Conservation (phyloP, 805 yeast genomes). For the Scheffersomyces spartinae region DNA sequence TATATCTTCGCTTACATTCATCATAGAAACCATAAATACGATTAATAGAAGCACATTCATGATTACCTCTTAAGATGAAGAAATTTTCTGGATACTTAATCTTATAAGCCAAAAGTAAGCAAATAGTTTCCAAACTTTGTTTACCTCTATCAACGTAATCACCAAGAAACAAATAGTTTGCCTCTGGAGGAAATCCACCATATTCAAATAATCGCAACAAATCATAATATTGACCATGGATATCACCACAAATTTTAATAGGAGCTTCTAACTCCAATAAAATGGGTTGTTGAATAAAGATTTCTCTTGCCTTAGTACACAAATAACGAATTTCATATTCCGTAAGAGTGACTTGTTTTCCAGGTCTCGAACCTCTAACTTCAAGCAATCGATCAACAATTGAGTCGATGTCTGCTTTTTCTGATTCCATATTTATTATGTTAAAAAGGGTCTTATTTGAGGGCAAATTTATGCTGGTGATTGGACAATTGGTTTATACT, state of each 20-base stretch:
- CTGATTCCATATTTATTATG: no score
- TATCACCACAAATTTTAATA: constrained; percentile 93
- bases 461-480: no score
- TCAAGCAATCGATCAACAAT: constrained; percentile 93
- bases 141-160: constrained; percentile 99
- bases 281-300: constrained; percentile 95
- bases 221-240: constrained; percentile 97
- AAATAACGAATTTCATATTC: constrained; percentile 91
- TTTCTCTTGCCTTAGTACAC: constrained; percentile 96
- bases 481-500: no score
- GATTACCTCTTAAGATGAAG: constrained; percentile 94
- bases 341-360: constrained; percentile 86
- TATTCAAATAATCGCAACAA: constrained; percentile 90
- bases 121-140: constrained; percentile 92
- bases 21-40: constrained; percentile 97
- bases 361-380: constrained; percentile 97
- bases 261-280: constrained; percentile 95
- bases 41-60: constrained; percentile 96
- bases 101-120: constrained; percentile 87
- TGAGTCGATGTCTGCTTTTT: constrained; percentile 91
- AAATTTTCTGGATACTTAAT: constrained; percentile 97
- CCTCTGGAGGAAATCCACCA: constrained; percentile 99
- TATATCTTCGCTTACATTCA: constrained; percentile 96
- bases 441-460: no score
- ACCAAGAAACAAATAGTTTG: constrained; percentile 89